Percentiles rank a stretch among this genome's conserved stretches.
Conservation (phyloP, 441 rosid species). For the Adansonia rubrostipa region DNA sequence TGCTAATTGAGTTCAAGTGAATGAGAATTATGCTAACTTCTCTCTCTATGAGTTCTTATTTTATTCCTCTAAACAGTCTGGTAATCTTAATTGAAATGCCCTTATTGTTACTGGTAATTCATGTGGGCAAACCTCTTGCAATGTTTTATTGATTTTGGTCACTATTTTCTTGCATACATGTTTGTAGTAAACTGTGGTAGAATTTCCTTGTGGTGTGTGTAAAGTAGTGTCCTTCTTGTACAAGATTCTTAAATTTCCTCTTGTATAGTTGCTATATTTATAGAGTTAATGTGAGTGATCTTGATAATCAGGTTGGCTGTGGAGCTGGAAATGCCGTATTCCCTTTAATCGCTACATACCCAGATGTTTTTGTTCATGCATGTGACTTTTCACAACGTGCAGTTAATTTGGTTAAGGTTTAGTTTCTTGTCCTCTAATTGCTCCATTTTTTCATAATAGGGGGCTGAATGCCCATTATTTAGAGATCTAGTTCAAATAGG, state of each 20-base stretch:
- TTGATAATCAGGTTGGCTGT: slow-evolving; percentile 75
- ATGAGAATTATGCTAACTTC: slow-evolving; percentile 6
- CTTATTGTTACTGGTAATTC: not conserved
- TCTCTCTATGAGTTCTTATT: slow-evolving; percentile 5
- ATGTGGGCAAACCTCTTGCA: not conserved
- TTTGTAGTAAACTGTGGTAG: not conserved
- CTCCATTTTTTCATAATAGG: not conserved
- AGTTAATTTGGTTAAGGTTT: slow-evolving; percentile 84
- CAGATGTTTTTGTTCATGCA: slow-evolving; percentile 78
- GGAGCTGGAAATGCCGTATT: slow-evolving; percentile 93
- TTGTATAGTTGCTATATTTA: not conserved
- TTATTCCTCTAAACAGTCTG: not conserved
- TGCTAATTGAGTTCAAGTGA: not conserved
- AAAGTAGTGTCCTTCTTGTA: not conserved
- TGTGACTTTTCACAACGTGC: slow-evolving; percentile 94
- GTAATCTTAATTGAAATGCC: slow-evolving; percentile 23
- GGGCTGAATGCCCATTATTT: slow-evolving; percentile 9
- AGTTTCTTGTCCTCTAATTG: slow-evolving; percentile 29
- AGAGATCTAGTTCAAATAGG: not conserved
- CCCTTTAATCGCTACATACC: slow-evolving; percentile 78
- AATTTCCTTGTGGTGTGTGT: not conserved
- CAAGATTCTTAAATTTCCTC: not conserved
- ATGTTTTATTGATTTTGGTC: not conserved
- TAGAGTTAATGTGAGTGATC: slow-evolving; percentile 16
- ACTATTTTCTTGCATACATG: not conserved